Percentiles rank a stretch among this genome's conserved stretches.
Conservation (phyloP, 1,284 basidiomycete genomes). For the Porogramme epimiltina region DNA sequence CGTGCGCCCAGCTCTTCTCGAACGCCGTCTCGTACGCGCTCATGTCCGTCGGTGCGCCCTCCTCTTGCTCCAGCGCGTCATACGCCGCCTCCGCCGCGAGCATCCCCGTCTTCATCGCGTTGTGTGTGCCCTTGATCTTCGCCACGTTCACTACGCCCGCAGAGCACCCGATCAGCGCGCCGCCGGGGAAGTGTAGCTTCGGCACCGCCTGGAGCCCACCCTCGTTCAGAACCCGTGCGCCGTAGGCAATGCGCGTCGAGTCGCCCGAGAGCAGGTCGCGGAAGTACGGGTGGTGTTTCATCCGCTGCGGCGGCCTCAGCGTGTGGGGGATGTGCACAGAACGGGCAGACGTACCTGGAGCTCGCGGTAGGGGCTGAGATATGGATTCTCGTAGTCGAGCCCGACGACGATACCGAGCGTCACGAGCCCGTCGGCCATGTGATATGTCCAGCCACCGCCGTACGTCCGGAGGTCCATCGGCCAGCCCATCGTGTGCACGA, state of each 20-base stretch:
- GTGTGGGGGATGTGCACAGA: not conserved
- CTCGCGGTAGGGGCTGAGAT: slow-evolving; percentile 90
- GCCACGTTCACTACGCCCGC: slow-evolving; percentile 97
- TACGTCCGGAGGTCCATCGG: slow-evolving; percentile 88
- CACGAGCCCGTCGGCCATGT: slow-evolving; percentile 93
- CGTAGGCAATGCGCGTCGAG: slow-evolving; percentile 83
- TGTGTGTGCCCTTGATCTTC: slow-evolving; percentile 99
- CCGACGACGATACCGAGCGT: slow-evolving; percentile 93
- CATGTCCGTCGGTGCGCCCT: slow-evolving; percentile 62
- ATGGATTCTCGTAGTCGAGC: slow-evolving; percentile 94
- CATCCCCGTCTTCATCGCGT: slow-evolving; percentile 99
- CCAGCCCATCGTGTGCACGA: slow-evolving; percentile 95
- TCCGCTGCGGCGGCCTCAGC: slow-evolving; percentile 55
- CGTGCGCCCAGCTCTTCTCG: slow-evolving; percentile 84
- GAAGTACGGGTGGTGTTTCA: slow-evolving; percentile 98
- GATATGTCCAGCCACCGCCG: slow-evolving; percentile 94
- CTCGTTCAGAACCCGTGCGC: slow-evolving; percentile 90
- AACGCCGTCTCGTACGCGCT: slow-evolving; percentile 76
- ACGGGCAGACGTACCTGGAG: slow-evolving; percentile 69
- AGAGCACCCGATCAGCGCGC: slow-evolving; percentile 93
- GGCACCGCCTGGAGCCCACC: slow-evolving; percentile 95
- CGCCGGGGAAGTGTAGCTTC: slow-evolving; percentile 92
- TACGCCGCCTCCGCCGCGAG: slow-evolving; percentile 91
- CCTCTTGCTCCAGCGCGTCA: slow-evolving; percentile 50
- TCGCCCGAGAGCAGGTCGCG: slow-evolving; percentile 78